Base-by-base conservation (phyloP, 2,329 filamentous ascomycete genomes). In the Aspergillus calidoustus region DNA sequence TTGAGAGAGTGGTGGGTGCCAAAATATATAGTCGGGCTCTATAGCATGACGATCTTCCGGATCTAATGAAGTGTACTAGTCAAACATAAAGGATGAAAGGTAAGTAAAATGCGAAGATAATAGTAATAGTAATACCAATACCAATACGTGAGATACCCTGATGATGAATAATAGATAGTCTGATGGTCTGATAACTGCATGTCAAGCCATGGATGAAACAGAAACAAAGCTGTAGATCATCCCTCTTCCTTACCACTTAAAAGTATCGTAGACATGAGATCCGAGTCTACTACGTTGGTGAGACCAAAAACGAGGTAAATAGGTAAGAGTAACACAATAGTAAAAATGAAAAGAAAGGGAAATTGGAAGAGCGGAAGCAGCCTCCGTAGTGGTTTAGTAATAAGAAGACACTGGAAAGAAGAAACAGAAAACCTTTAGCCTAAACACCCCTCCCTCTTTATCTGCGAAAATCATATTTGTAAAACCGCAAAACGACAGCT, bases 351-450 rank as follows among this genome's bases (percentile, higher is more conserved):
- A 53, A 60, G 55, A 54, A 46, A 57, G 49, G 54, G 54, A 59
- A 60, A 60, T 23, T 56, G 54, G 52, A 49, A 22, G 67, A 67
- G 67, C 68, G 64, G 41, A 68, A 68, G 57, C 66, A 64, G 68
- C 23, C 11, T 41, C 34, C 34, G 34, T 38, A 41, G 15, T 15
- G 4, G 34, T 41, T 41, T 17, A 15, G 31, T 38, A 34, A 51
- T 28, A 51, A 46, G n/a, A 46, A 28, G 4, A 47, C 25, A 54
- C 15, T 25, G 49, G 52, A 55, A 60, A 61, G 31, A 62, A 50
- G 55, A 51, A 11, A 46, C 25, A 7, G 23, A 8, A 23, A 43
- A 41, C 53, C 60, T 51, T 62, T 58, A 60, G 9, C 50, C 59
- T 53, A 48, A 57, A 57, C 54, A 52, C 50, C 49, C 34, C 47